phyloP scores from a whole-genome alignment of 2,329 filamentous ascomycete species.

The Aspergillus alliaceus region DNA sequence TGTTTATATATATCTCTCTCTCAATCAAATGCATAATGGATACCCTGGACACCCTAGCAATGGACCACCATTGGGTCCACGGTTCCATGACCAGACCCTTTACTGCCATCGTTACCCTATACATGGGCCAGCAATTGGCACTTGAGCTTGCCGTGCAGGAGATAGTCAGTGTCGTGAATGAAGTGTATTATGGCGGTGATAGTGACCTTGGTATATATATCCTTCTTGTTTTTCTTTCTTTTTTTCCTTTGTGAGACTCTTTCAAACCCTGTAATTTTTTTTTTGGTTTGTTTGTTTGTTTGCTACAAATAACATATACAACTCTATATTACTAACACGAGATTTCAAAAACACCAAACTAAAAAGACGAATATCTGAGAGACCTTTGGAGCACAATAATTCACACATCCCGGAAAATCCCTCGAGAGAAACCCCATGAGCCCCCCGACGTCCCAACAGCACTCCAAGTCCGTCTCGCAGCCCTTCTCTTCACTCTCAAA shows the following conservation, averaged over 20 bases:
- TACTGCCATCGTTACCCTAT: conserved; percentile 9
- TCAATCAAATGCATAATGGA: background rate
- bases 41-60: conserved; percentile 10
- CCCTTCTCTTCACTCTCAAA: conserved; percentile 6
- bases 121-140: conserved; percentile 7
- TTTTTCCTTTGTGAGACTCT: background rate
- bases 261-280: too few species aligned
- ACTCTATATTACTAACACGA: too few species aligned
- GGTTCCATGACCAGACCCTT: conserved; percentile 12
- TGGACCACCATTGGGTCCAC: conserved; percentile 8
- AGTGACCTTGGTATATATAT: conserved; percentile 6
- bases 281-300: background rate
- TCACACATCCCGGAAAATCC: conserved; percentile 6
- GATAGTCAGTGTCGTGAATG: conserved; percentile 9
- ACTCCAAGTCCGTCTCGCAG: conserved; percentile 4
- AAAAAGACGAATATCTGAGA: conserved; percentile 3
- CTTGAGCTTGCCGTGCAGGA: conserved; percentile 5
- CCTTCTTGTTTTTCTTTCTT: background rate
- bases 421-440: background rate
- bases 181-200: conserved; percentile 4
- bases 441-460: background rate
- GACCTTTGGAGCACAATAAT: conserved; percentile 13
- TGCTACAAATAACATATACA: background rate
- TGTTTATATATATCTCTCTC: background rate
- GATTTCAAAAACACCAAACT: too few species aligned